A percentile compares a stretch with the other conserved stretches of the same genome.
Evolutionary conservation across 352 stramenopile species (phyloP).

Genomic region (Phytophthora ohioensis): DNA sequence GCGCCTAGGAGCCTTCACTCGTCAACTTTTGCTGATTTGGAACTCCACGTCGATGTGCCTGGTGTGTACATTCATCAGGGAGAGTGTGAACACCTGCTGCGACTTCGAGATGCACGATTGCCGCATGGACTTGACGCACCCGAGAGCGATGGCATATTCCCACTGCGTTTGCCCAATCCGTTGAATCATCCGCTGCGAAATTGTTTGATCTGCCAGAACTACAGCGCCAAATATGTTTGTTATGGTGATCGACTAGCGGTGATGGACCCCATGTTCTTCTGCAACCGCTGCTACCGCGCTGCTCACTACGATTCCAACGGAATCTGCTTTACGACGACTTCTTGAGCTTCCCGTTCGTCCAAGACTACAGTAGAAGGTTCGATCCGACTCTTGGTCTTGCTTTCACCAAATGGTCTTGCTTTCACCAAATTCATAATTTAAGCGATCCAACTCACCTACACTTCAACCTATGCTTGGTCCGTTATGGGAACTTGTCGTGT

Average conservation of each 20-base stretch:
- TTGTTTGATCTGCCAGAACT: slow-evolving; percentile 79
- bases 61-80: slow-evolving; percentile 81
- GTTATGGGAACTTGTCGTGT: slow-evolving; percentile 85
- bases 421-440: slow-evolving; percentile 37
- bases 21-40: slow-evolving; percentile 60
- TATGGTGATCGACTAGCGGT: slow-evolving; percentile 74
- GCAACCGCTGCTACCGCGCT: slow-evolving; percentile 71
- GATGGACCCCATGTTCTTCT: slow-evolving; percentile 84
- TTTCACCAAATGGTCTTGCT: slow-evolving; percentile 20
- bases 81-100: slow-evolving; percentile 79
- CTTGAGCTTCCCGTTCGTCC: slow-evolving; percentile 74
- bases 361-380: slow-evolving; percentile 50
- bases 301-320: slow-evolving; percentile 69
- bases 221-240: slow-evolving; percentile 81
- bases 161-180: slow-evolving; percentile 67
- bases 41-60: slow-evolving; percentile 61
- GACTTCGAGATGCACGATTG: slow-evolving; percentile 70
- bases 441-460: slow-evolving; percentile 22
- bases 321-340: slow-evolving; percentile 75
- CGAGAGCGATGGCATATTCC: slow-evolving; percentile 50
- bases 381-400: not conserved
- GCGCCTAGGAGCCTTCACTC: slow-evolving; percentile 44
- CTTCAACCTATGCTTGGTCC: slow-evolving; percentile 11
- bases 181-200: slow-evolving; percentile 62
- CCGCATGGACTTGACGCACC: slow-evolving; percentile 59